These are phyloP conservation scores for Claviceps spartinae DNA, from an alignment of 2,329 filamentous ascomycete genomes.

Conservation along the genomic window DNA sequence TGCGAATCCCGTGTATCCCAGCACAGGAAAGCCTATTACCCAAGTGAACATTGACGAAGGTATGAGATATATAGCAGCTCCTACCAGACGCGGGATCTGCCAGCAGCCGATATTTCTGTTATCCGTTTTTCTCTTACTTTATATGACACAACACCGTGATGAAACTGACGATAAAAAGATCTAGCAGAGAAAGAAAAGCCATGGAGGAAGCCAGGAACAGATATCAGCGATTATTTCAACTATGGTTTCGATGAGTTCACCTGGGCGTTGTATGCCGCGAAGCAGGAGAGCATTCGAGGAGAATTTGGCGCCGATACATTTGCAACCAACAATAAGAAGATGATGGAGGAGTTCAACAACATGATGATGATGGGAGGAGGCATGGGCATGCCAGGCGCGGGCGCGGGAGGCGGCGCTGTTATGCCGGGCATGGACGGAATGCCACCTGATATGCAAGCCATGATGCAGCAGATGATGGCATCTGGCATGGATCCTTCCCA, in stretches of 20 bases:
- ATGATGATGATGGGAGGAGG: constrained; percentile 54
- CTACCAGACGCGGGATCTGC: neutral
- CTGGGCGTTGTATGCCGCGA: constrained; percentile 86
- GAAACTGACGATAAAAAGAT: constrained; percentile 24
- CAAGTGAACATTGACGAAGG: constrained; percentile 61
- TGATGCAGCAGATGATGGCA: constrained; percentile 60
- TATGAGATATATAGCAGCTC: constrained; percentile 13
- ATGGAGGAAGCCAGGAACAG: constrained; percentile 87
- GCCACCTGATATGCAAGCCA: constrained; percentile 50
- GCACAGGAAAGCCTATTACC: constrained; percentile 68
- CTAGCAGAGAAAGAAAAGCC: constrained; percentile 76
- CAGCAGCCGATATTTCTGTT: neutral
- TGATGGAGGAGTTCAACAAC: constrained; percentile 54
- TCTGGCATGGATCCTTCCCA: constrained; percentile 51
- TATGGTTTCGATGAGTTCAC: constrained; percentile 98
- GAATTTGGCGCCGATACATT: constrained; percentile 59
- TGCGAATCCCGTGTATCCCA: constrained; percentile 64
- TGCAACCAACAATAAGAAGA: constrained; percentile 60
- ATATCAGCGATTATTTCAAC: constrained; percentile 96
- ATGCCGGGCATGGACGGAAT: constrained; percentile 51
- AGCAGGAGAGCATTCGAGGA: constrained; percentile 66
- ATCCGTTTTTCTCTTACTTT: neutral
- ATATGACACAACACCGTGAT: neutral
- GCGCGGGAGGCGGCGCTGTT: constrained; percentile 19
- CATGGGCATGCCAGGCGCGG: constrained; percentile 29